Evolutionary conservation across 345 rosid species (phyloP).

Genomic region (Brassica incana): DNA sequence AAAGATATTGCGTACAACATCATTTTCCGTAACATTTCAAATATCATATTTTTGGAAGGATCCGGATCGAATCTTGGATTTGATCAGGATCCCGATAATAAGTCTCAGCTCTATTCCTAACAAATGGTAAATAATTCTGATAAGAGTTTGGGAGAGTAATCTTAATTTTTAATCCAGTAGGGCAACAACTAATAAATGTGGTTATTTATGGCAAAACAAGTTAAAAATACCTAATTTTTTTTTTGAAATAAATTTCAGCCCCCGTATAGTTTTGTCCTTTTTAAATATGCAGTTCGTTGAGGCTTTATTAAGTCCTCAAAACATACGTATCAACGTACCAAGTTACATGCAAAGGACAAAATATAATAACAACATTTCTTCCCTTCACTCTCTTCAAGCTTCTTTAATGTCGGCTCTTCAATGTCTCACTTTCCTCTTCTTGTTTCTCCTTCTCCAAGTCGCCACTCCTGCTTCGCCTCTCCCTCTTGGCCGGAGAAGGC

Average conservation of each 20-base stretch:
- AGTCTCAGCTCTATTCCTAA: too few relatives aligned
- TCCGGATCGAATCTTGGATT: too few relatives aligned
- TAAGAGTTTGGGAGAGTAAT: too few relatives aligned
- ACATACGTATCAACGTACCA: constrained; percentile 11
- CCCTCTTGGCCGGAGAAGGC: constrained; percentile 6
- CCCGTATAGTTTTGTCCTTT: constrained; percentile 16
- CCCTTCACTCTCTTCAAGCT: constrained; percentile 12
- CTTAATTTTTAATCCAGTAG: too few relatives aligned
- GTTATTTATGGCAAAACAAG: constrained; percentile 21
- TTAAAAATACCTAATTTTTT: not conserved
- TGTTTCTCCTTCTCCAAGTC: constrained; percentile 29
- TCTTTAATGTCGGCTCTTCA: constrained; percentile 35
- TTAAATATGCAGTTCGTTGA: not conserved
- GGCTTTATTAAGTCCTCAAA: not conserved
- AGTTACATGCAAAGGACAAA: constrained; percentile 35
- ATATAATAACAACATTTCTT: constrained; percentile 20
- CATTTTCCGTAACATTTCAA: too few relatives aligned
- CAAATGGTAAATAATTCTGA: too few relatives aligned
- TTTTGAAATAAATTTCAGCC: not conserved
- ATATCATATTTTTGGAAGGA: too few relatives aligned
- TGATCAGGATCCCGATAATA: too few relatives aligned
- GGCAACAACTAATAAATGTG: not conserved
- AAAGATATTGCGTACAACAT: too few relatives aligned
- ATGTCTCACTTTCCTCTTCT: constrained; percentile 30
- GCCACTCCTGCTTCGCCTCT: constrained; percentile 24